Percentiles rank a stretch among this genome's conserved stretches.
Evolutionary conservation across 2,329 filamentous ascomycete species (phyloP).

Genomic region (Monosporascus cannonballus): DNA sequence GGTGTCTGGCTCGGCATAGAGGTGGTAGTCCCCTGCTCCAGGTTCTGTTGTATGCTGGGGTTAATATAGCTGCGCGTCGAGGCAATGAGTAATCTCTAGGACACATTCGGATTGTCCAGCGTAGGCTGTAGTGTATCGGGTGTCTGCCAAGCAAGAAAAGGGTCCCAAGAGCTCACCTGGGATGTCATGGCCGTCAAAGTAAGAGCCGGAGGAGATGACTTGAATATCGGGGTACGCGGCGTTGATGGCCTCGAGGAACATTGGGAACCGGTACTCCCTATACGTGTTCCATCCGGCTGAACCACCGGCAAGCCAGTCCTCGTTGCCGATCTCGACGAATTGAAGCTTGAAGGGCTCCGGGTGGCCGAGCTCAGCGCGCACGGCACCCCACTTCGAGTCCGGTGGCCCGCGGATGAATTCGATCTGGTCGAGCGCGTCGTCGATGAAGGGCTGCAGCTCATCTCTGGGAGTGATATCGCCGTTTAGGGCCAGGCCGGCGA

Average conservation of each 20-base stretch:
- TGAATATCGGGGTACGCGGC: conserved; percentile 50
- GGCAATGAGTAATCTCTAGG: too few species aligned
- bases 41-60: conserved; percentile 12
- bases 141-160: neutral
- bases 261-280: conserved; percentile 49
- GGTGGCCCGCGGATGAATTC: conserved; percentile 54
- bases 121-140: too few species aligned
- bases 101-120: too few species aligned
- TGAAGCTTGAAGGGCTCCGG: conserved; percentile 54
- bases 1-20: conserved; percentile 44
- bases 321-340: conserved; percentile 63
- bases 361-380: conserved; percentile 54
- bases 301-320: conserved; percentile 54
- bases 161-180: conserved; percentile 17
- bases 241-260: conserved; percentile 54
- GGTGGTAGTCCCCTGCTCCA: conserved; percentile 43
- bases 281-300: conserved; percentile 40
- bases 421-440: conserved; percentile 56
- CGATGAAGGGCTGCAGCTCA: conserved; percentile 49
- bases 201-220: conserved; percentile 45
- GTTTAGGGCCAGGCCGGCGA: conserved; percentile 49
- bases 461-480: conserved; percentile 44
- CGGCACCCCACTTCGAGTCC: conserved; percentile 48
- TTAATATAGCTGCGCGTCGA: neutral
- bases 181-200: conserved; percentile 36